Percentiles rank a stretch among this genome's conserved stretches.
These are phyloP conservation scores for Diplodia mutila DNA, from an alignment of 2,329 filamentous ascomycete genomes.

Conservation along the genomic window DNA sequence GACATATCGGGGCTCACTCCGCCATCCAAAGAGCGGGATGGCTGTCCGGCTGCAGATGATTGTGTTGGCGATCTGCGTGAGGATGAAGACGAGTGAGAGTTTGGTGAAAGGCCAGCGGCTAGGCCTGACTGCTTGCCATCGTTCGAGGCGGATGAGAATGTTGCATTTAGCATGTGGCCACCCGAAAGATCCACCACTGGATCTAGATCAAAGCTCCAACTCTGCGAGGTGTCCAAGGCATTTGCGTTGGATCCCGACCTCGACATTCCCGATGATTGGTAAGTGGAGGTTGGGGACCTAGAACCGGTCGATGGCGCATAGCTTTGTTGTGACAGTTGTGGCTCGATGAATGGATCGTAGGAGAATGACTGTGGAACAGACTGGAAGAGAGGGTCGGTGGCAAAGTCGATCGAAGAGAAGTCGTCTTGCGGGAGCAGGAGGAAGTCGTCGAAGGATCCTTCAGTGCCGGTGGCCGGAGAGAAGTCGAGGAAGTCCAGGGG, in stretches of 20 bases:
- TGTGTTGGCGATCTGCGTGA: not conserved
- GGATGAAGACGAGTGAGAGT: not conserved
- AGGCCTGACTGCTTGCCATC: conserved; percentile 8
- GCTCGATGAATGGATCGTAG: not conserved
- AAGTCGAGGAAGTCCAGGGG: conserved; percentile 23
- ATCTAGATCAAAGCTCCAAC: conserved; percentile 20
- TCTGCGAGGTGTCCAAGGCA: conserved; percentile 1
- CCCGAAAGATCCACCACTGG: not conserved
- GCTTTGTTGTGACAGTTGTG: not conserved
- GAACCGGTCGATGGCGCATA: conserved; percentile 1
- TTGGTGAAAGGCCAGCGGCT: not conserved
- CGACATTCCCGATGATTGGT: conserved; percentile 19
- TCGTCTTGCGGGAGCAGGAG: conserved; percentile 21
- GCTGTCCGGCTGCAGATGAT: not conserved
- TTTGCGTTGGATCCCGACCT: not conserved
- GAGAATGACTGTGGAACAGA: conserved; percentile 1
- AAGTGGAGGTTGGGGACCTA: conserved; percentile 5
- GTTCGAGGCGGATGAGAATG: not conserved
- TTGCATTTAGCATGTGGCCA: not conserved
- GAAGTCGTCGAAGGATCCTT: conserved; percentile 22
- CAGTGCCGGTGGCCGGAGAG: conserved; percentile 1
- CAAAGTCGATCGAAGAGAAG: conserved; percentile 15
- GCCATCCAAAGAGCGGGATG: not conserved
- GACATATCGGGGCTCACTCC: not conserved
- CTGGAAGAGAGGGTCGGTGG: conserved; percentile 23